A percentile compares a stretch with the other conserved stretches of the same genome.
Evolutionary conservation across 345 rosid genomes (phyloP).

Genomic region (Lepidium africanum): DNA sequence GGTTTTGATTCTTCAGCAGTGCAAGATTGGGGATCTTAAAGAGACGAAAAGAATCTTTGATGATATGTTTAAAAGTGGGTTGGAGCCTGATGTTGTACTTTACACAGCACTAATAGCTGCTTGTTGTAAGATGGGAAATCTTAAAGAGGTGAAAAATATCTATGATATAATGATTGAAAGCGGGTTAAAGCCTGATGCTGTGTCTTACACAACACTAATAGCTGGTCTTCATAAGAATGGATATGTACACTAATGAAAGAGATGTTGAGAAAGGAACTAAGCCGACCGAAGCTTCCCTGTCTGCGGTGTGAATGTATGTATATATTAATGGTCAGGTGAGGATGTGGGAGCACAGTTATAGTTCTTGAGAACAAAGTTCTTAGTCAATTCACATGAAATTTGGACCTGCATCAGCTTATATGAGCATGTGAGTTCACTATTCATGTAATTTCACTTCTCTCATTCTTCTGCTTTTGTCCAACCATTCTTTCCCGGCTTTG

Average conservation of each 20-base stretch:
- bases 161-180: neutral
- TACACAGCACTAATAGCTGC: slow-evolving; percentile 54
- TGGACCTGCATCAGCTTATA: neutral
- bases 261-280: slow-evolving; percentile 32
- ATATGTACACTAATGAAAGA: slow-evolving; percentile 27
- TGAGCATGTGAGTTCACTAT: neutral
- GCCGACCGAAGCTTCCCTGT: slow-evolving; percentile 20
- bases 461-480: neutral
- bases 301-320: neutral
- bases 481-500: neutral
- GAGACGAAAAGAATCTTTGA: slow-evolving; percentile 39
- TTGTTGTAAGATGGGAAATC: slow-evolving; percentile 30
- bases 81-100: slow-evolving; percentile 49
- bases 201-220: neutral
- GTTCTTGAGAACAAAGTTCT: neutral
- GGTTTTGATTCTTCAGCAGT: slow-evolving; percentile 45
- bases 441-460: neutral
- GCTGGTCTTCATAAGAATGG: neutral
- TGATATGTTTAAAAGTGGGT: slow-evolving; percentile 47
- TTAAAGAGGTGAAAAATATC: slow-evolving; percentile 6
- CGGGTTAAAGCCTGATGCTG: neutral
- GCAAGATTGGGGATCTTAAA: slow-evolving; percentile 40
- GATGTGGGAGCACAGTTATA: neutral
- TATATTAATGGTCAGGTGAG: neutral
- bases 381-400: neutral